Evolutionary conservation across 1,284 basidiomycete genomes (phyloP), one percentile per base, ranked within the genome.

Genomic region (Ceratobasidium sp.): DNA sequence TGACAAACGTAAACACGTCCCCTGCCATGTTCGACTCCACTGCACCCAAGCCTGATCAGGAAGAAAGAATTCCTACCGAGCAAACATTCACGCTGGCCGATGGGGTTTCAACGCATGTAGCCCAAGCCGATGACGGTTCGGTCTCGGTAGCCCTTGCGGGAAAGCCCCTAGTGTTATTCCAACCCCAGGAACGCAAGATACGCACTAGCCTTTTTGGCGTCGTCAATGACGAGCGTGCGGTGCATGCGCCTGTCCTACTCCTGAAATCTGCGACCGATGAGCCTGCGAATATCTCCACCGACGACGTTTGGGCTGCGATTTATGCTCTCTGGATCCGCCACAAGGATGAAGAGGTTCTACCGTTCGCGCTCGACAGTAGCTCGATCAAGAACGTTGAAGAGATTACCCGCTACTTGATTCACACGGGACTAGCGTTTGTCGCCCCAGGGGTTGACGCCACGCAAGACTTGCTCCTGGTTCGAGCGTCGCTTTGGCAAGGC

Each of bases 401-500:
- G 2, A 34, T 64, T 20, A 29, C 12, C 8, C 32, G 47, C 17
- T 64, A 64, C 34, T 64, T 64, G 47, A 52, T 25, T 8, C 58
- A 50, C 22, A 65, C 60, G 3, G 60, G 60, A n/a, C 60, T 65
- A 10, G 47, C 60, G 2, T 65, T 65, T 27, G 49, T 40, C 8
- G 47, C 60, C 15, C 60, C 49, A 10, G 47, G 34, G 6, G 22
- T 20, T 15, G 17, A 50, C 1, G 25, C 17, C 15, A 34, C 15
- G 32, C 10, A 35, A 12, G 58, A 65, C 29, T 32, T 68, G 4
- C 50, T 83, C 74, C 77, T 86, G 57, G 77, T 78, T 15, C 77
- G 83, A 43, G 77, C 78, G 0, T 75, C 81, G 1, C 86, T 86
- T 76, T 86, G 84, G 84, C 84, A 86, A 73, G 85, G 81, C 7